These are phyloP conservation scores for Helminthosporium solani DNA, from an alignment of 2,329 filamentous ascomycete genomes.

Conservation along the genomic window DNA sequence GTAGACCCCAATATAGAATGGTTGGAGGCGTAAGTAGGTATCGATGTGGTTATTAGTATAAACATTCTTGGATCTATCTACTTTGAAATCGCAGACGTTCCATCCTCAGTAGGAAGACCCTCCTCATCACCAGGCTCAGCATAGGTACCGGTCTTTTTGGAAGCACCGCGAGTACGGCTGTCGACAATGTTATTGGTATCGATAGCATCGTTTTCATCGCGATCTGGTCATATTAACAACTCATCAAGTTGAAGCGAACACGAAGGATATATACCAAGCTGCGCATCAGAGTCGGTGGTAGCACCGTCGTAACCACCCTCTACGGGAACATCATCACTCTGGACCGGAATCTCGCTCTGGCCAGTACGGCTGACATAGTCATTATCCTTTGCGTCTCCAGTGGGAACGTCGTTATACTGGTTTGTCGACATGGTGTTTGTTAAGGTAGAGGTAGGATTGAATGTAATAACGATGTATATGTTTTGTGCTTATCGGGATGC, in stretches of 20 bases:
- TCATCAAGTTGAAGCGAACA: background rate
- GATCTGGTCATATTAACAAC: conserved; percentile 28
- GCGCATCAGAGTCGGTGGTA: conserved; percentile 50
- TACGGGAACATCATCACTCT: conserved; percentile 48
- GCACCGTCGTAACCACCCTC: conserved; percentile 48
- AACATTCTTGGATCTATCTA: conserved; percentile 4
- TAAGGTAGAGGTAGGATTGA: conserved; percentile 3
- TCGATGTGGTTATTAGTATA: background rate
- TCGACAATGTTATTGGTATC: conserved; percentile 51
- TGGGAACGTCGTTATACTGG: conserved; percentile 28
- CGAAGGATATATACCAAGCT: conserved; percentile 43
- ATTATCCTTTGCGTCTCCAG: conserved; percentile 43
- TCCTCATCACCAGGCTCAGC: conserved; percentile 56
- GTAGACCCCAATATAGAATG: no score
- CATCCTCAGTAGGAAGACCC: conserved; percentile 41
- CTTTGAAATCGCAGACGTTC: conserved; percentile 31
- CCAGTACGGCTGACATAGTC: conserved; percentile 51
- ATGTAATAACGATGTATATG: background rate
- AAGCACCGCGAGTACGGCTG: conserved; percentile 50
- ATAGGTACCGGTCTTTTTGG: conserved; percentile 49
- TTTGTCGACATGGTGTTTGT: conserved; percentile 31
- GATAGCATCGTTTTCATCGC: conserved; percentile 53
- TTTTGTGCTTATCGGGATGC: background rate
- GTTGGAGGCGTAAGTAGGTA: background rate
- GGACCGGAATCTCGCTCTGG: conserved; percentile 48